A percentile compares a stretch with the other conserved stretches of the same genome.
Evolutionary conservation across 768 basidiomycete species (phyloP).

Genomic region (Collybiopsis confluens): DNA sequence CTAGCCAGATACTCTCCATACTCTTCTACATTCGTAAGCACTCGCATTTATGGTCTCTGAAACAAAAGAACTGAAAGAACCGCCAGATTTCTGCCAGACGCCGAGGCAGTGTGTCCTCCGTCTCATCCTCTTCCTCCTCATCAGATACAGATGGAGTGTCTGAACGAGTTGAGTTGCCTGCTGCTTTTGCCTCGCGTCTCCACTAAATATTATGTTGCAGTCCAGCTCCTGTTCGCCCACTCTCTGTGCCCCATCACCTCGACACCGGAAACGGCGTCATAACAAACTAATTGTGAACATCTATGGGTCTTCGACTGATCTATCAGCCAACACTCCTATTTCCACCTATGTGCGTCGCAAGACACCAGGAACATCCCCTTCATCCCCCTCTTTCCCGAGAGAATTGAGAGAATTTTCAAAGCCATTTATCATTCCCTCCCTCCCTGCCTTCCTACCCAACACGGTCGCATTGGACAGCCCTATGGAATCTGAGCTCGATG

Average conservation of each 20-base stretch:
- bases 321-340: conserved; percentile 68
- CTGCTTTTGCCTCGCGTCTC: conserved; percentile 1
- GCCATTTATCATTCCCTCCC: conserved; percentile 61
- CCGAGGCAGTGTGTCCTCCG: conserved; percentile 41
- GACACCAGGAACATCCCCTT: conserved; percentile 71
- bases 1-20: conserved; percentile 48
- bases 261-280: conserved; percentile 36
- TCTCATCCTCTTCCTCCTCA: conserved; percentile 32
- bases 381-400: conserved; percentile 57
- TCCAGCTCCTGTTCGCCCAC: conserved; percentile 35
- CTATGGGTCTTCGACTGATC: conserved; percentile 46
- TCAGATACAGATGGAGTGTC: conserved; percentile 19
- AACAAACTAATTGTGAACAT: conserved; percentile 44
- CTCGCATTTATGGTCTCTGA: no score
- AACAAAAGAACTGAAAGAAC: background rate
- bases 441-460: conserved; percentile 47
- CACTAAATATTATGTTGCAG: conserved; percentile 18
- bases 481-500: conserved; percentile 31
- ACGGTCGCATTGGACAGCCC: conserved; percentile 19
- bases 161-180: conserved; percentile 22
- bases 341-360: conserved; percentile 77
- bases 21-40: conserved; percentile 33
- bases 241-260: conserved; percentile 33
- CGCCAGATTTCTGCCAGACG: conserved; percentile 38
- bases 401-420: conserved; percentile 34